Evolutionary conservation across 2,329 filamentous ascomycete species (phyloP), one percentile per base, ranked within the genome.

Genomic region (Hypoxylon sp.): DNA sequence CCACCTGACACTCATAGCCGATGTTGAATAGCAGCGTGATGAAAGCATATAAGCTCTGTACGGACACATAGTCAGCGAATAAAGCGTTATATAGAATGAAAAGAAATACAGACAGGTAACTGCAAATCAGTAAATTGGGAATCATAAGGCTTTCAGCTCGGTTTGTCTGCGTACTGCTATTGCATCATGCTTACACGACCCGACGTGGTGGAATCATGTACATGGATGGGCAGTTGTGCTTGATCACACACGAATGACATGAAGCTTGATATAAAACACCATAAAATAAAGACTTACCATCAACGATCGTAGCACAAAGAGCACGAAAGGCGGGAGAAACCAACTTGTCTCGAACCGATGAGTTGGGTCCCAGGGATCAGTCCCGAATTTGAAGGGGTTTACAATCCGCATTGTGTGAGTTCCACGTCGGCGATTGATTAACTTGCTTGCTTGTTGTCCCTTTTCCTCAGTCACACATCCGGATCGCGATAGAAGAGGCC

Each of bases 291-390:
- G 39, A 83, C 81, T 71, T 77, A 85, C 81, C 72, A 88, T 81
- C 41, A 81, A 62, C 50, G 84, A 84, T 65, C 89, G 87, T 52
- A 85, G 74, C 54, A 75, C 78, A 68, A 87, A 88, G 49, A 94
- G 82, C 1, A 84, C 71, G 71, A 83, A 83, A 0, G 92, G 90
- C 22, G 87, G 78, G n/a, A 96, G 77, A 7, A 94, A 77, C 91
- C 92, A 96, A 13, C 92, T 96, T 15, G 92, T 95, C 76, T 88
- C 87, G 79, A 91, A 93, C 60, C 89, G 87, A 76, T 90, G 84
- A 43, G 85, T 80, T 6, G 84, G 83, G 73, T 87, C 84, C 79
- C 81, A 87, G 30, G 59, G 67, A 10, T 68, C 70, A 17, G 61
- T 66, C 28, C 70, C 71, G 47, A 72, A 71, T 44, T 63, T 54